Evolutionary conservation across 768 basidiomycete genomes (phyloP).

Genomic region (Pholiota microspora): DNA sequence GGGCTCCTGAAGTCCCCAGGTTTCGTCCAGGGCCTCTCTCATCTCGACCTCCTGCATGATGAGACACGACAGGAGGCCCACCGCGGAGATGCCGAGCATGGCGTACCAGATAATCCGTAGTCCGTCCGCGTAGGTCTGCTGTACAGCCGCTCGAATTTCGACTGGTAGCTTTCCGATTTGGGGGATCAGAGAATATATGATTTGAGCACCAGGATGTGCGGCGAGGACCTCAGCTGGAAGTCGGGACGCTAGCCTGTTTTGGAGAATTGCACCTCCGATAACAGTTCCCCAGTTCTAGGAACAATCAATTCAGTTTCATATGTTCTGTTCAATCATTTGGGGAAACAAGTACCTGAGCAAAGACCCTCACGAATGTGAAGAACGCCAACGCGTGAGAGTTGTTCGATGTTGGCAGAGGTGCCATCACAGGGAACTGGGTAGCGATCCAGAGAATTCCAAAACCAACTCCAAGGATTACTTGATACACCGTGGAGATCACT

Average conservation of each 20-base stretch:
- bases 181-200: not conserved
- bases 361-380: slow-evolving; percentile 6
- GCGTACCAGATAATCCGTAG: not conserved
- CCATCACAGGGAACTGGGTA: slow-evolving; percentile 8
- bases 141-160: not conserved
- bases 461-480: slow-evolving; percentile 2
- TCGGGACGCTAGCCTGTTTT: not conserved
- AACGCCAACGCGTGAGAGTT: slow-evolving; percentile 8
- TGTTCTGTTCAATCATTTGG: not conserved
- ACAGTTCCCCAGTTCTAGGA: not conserved
- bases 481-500: not conserved
- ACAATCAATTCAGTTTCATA: not conserved
- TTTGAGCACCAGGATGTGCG: not conserved
- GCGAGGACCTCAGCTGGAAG: not conserved
- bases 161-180: not conserved
- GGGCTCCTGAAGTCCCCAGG: not conserved
- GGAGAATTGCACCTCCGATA: not conserved
- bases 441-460: slow-evolving; percentile 4
- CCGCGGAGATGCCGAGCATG: not conserved
- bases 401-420: slow-evolving; percentile 5
- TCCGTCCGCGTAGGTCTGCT: not conserved
- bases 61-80: not conserved
- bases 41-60: not conserved
- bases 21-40: not conserved
- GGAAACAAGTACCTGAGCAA: not conserved